Conservation (phyloP, 345 rosid genomes). For the Eucalyptus camaldulensis region DNA sequence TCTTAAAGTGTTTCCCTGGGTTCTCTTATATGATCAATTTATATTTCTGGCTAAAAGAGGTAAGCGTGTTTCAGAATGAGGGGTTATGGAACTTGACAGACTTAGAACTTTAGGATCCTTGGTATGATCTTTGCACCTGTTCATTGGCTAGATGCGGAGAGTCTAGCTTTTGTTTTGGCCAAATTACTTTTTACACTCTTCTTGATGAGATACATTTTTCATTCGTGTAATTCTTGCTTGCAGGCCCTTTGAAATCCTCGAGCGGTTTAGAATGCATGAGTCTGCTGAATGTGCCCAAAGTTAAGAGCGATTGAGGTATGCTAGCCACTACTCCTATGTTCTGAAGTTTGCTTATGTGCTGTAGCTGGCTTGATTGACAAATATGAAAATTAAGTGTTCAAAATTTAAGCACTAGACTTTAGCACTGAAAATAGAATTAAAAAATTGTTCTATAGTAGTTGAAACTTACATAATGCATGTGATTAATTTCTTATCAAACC, state of each 20-base stretch:
- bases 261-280: constrained; percentile 8
- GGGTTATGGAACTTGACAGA: not conserved
- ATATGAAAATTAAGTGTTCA: not conserved
- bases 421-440: not conserved
- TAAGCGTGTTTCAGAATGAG: not conserved
- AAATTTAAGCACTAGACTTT: not conserved
- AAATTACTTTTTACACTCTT: not conserved
- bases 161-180: not conserved
- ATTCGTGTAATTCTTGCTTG: not conserved
- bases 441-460: not conserved
- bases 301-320: not conserved
- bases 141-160: not conserved
- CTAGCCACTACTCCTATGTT: not conserved
- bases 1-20: not conserved
- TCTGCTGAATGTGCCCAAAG: constrained; percentile 10
- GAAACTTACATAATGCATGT: not conserved
- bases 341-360: not conserved
- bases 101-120: not conserved
- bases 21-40: not conserved
- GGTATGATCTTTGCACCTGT: not conserved
- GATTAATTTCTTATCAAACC: not conserved
- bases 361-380: not conserved
- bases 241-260: constrained; percentile 10
- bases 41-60: not conserved
- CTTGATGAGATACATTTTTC: not conserved